Percentiles rank a stretch among this genome's conserved stretches.
Evolutionary conservation across 495 filamentous ascomycete genomes (phyloP).

Genomic region (Talaromyces stipitatus): DNA sequence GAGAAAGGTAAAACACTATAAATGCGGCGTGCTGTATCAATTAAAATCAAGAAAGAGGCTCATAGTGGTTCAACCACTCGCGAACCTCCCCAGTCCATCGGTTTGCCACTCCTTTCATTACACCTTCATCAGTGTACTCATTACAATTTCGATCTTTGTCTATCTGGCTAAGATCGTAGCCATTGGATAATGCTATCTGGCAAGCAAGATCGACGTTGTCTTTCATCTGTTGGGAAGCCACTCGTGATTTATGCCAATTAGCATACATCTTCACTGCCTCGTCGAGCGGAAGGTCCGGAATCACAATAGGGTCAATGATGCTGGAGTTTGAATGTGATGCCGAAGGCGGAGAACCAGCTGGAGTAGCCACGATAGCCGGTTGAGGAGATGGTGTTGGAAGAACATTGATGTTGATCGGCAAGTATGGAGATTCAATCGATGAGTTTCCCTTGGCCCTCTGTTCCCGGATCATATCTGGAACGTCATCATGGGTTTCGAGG

Average conservation of each 20-base stretch:
- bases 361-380: background rate
- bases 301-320: background rate
- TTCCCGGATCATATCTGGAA: constrained; percentile 11
- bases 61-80: constrained; percentile 6
- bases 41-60: no score
- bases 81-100: background rate
- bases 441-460: background rate
- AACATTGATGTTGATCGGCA: background rate
- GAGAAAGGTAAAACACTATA: no score
- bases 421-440: background rate
- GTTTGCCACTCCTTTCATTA: background rate
- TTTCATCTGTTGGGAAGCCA: background rate
- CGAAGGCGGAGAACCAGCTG: background rate
- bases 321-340: background rate
- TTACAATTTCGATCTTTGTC: background rate
- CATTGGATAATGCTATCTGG: background rate
- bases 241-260: background rate
- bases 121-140: background rate
- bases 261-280: background rate
- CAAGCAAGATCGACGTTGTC: background rate
- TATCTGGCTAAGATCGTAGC: background rate
- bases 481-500: background rate
- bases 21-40: no score
- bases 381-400: background rate
- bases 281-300: background rate